Conservation (phyloP, 495 filamentous ascomycete species). For the Penicillium odoratum region DNA sequence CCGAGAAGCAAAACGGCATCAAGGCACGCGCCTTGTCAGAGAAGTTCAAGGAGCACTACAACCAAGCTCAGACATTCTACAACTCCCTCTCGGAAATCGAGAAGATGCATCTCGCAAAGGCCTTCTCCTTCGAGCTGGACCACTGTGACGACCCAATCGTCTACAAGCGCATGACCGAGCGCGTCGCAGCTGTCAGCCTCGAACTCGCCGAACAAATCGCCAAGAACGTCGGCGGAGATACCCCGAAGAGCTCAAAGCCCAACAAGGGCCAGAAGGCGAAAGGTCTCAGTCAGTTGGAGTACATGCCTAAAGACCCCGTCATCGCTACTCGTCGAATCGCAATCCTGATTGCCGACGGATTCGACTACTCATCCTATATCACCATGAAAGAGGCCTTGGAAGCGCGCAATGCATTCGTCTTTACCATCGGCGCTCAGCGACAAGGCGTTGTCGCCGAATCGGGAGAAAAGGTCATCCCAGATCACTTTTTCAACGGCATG, state of each 20-base stretch:
- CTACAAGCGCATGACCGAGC: constrained; percentile 68
- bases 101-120: constrained; percentile 66
- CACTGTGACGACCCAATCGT: constrained; percentile 87
- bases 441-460: constrained; percentile 55
- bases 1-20: constrained; percentile 64
- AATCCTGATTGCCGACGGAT: constrained; percentile 81
- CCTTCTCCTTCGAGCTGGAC: constrained; percentile 81
- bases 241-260: constrained; percentile 50
- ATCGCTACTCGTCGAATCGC: constrained; percentile 73
- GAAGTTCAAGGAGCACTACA: constrained; percentile 82
- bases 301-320: constrained; percentile 58
- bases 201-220: constrained; percentile 70
- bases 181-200: constrained; percentile 72
- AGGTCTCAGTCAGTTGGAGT: constrained; percentile 68
- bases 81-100: constrained; percentile 75
- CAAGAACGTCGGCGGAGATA: constrained; percentile 64
- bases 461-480: constrained; percentile 59
- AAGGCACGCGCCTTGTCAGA: constrained; percentile 66
- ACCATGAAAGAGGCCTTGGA: constrained; percentile 62
- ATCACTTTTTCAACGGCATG: constrained; percentile 81
- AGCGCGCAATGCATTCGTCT: constrained; percentile 63
- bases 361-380: constrained; percentile 63
- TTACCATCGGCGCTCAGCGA: constrained; percentile 65
- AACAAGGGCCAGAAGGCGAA: constrained; percentile 70
- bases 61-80: constrained; percentile 66